These are phyloP conservation scores for Cutaneotrichosporon spelunceum DNA, from an alignment of 1,284 basidiomycete species.

Conservation along the genomic window DNA sequence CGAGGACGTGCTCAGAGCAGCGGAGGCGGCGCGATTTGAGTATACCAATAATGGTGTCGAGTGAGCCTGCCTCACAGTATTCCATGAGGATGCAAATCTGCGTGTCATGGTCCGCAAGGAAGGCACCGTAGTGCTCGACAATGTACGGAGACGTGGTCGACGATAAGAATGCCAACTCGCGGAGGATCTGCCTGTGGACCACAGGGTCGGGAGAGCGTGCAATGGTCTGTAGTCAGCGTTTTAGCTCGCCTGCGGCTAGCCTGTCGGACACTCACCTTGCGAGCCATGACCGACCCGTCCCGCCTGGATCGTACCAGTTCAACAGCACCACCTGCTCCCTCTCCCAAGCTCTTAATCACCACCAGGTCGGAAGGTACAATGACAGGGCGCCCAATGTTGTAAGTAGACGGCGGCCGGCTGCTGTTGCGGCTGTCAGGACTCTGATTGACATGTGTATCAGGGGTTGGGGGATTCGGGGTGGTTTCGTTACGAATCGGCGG, in stretches of 20 bases:
- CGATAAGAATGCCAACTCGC: conserved; percentile 87
- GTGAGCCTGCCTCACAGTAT: conserved; percentile 72
- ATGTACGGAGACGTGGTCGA: conserved; percentile 83
- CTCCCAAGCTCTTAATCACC: conserved; percentile 73
- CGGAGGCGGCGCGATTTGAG: conserved; percentile 75
- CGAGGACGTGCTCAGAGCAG: conserved; percentile 87
- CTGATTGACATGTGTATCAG: neutral
- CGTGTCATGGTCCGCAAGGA: conserved; percentile 84
- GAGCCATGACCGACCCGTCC: conserved; percentile 67
- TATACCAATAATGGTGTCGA: conserved; percentile 81
- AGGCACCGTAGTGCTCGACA: conserved; percentile 89
- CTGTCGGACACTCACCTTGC: conserved; percentile 60
- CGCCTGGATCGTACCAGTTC: conserved; percentile 76
- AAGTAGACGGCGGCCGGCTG: neutral
- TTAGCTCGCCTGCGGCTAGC: neutral
- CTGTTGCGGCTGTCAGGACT: neutral
- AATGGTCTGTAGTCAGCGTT: conserved; percentile 62
- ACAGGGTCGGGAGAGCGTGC: conserved; percentile 89
- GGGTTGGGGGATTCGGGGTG: neutral
- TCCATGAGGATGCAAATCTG: conserved; percentile 98
- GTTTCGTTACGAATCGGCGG: neutral
- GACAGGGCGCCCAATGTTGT: neutral
- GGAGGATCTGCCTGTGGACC: conserved; percentile 76
- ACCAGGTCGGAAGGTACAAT: neutral
- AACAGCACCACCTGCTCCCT: conserved; percentile 94